These are phyloP conservation scores for Spathaspora arborariae DNA, from an alignment of 805 yeast species.

Conservation along the genomic window DNA sequence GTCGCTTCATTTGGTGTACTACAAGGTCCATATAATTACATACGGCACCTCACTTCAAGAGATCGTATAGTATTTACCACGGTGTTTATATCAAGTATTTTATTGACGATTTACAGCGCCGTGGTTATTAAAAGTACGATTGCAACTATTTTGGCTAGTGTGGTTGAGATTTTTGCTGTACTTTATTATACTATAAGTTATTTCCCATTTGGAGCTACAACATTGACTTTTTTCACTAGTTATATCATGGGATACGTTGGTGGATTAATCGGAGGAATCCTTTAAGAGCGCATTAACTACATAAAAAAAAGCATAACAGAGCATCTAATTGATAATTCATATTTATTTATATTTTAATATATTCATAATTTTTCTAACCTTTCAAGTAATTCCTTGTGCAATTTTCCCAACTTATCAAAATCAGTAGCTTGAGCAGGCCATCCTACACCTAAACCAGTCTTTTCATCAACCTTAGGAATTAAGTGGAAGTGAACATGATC, in stretches of 20 bases:
- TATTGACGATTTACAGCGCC: conserved; percentile 75
- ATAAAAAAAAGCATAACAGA: neutral
- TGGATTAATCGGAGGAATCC: conserved; percentile 44
- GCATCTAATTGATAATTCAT: neutral
- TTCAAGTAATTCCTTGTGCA: conserved; percentile 53
- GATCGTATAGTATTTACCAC: conserved; percentile 77
- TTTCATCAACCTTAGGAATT: conserved; percentile 77
- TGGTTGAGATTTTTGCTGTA: conserved; percentile 81
- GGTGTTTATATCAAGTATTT: conserved; percentile 76
- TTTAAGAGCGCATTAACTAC: conserved; percentile 2
- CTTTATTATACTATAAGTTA: conserved; percentile 86
- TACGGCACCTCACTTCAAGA: conserved; percentile 67
- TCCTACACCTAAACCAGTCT: conserved; percentile 79
- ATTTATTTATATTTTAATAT: neutral
- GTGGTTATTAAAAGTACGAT: conserved; percentile 64
- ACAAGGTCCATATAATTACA: conserved; percentile 87
- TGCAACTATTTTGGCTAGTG: conserved; percentile 69
- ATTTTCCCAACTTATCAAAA: conserved; percentile 63
- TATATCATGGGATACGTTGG: conserved; percentile 42
- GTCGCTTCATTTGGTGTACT: conserved; percentile 85
- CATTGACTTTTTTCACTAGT: conserved; percentile 49
- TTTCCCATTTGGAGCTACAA: conserved; percentile 92
- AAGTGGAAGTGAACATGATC: conserved; percentile 96
- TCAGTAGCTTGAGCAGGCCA: conserved; percentile 92
- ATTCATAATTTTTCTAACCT: conserved; percentile 7